Conservation (phyloP, 1,284 basidiomycete species). For the Cutaneotrichosporon sp. region DNA sequence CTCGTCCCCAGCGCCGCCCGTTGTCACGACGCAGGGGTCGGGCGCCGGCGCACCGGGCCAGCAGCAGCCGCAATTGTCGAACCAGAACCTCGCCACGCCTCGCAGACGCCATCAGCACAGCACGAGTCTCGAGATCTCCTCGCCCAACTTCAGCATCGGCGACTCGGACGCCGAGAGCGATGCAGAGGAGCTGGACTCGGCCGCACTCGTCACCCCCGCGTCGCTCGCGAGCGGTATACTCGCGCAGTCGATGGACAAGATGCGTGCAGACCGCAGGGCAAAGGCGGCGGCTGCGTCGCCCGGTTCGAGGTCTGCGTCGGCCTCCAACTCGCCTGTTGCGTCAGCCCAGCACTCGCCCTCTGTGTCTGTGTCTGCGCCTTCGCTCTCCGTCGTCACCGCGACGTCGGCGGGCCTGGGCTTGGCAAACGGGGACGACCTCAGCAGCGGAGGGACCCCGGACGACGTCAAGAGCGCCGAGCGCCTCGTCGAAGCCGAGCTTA, state of each 20-base stretch:
- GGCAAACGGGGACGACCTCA: background rate
- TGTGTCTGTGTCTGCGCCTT: background rate
- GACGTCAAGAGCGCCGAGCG: constrained; percentile 9
- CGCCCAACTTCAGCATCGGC: constrained; percentile 58
- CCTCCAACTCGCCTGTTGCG: background rate
- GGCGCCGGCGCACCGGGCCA: no score
- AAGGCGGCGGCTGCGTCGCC: no score
- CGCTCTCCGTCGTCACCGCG: background rate
- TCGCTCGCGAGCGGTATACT: background rate
- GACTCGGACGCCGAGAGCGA: constrained; percentile 62
- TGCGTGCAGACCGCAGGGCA: background rate
- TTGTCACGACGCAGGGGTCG: no score
- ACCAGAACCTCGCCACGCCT: background rate
- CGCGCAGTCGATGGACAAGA: constrained; percentile 1
- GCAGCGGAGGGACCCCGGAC: background rate
- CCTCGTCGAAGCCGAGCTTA: constrained; percentile 15
- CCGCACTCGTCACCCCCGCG: background rate
- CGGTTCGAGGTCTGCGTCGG: background rate
- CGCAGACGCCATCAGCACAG: constrained; percentile 34
- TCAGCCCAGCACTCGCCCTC: background rate
- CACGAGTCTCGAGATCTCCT: constrained; percentile 56
- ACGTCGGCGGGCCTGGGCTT: no score
- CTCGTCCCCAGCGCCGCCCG: constrained; percentile 13
- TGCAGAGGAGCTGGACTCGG: constrained; percentile 49
- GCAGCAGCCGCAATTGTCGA: no score